phyloP scores from a whole-genome alignment of 2,329 filamentous ascomycete species.

The Diaporthe australafricana region DNA sequence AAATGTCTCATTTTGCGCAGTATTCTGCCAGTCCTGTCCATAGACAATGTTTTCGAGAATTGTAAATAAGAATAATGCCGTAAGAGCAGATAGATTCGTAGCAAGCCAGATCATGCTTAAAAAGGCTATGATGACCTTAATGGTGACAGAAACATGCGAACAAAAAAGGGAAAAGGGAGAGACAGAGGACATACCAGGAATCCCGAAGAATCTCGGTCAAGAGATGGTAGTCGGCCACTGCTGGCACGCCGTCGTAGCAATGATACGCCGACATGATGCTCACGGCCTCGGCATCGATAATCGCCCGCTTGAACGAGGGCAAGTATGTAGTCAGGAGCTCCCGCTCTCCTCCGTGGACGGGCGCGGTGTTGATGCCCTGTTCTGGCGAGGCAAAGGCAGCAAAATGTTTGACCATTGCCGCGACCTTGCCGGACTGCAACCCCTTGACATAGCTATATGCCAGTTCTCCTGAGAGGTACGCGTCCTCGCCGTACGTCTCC shows the following conservation, averaged over 20 bases:
- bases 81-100: neutral
- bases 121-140: neutral
- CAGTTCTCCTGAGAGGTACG: constrained; percentile 75
- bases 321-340: constrained; percentile 67
- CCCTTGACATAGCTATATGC: constrained; percentile 68
- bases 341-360: constrained; percentile 64
- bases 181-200: constrained; percentile 72
- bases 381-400: constrained; percentile 76
- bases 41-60: no score
- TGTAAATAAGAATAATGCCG: no score
- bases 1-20: neutral
- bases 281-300: constrained; percentile 76
- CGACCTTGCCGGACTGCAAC: constrained; percentile 73
- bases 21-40: no score
- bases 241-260: constrained; percentile 78
- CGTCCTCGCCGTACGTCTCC: constrained; percentile 79
- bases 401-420: constrained; percentile 81
- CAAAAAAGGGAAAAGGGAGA: no score
- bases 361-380: constrained; percentile 77
- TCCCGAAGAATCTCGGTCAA: constrained; percentile 76
- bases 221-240: constrained; percentile 73
- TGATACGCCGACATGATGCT: constrained; percentile 82
- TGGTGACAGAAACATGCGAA: no score
- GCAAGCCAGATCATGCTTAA: neutral
- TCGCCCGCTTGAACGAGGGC: constrained; percentile 74